Evolutionary conservation across 768 basidiomycete genomes (phyloP).

Genomic region (Lyophyllum atratum): DNA sequence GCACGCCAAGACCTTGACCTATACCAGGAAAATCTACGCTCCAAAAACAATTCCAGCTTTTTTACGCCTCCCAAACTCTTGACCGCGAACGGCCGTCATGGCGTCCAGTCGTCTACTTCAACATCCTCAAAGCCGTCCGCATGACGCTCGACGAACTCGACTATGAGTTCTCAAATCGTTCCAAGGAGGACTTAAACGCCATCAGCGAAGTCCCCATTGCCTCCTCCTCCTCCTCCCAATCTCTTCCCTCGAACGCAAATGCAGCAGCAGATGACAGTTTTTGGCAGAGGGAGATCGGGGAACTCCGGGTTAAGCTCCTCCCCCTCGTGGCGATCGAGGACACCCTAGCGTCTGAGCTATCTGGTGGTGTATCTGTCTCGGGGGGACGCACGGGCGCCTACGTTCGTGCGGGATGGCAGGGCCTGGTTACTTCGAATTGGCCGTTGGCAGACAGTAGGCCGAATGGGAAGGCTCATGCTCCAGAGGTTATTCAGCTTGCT

Average conservation of each 20-base stretch:
- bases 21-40: constrained; percentile 75
- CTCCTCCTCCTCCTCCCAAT: constrained; percentile 17
- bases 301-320: constrained; percentile 56
- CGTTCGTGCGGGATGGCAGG: constrained; percentile 76
- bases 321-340: constrained; percentile 69
- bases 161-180: constrained; percentile 43
- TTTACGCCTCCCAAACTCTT: constrained; percentile 70
- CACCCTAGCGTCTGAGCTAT: constrained; percentile 67
- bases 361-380: constrained; percentile 59
- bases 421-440: constrained; percentile 46
- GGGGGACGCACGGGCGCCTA: constrained; percentile 65
- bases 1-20: not conserved
- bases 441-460: constrained; percentile 37
- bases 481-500: constrained; percentile 52
- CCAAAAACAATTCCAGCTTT: constrained; percentile 83
- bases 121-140: constrained; percentile 77
- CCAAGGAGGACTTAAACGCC: constrained; percentile 13
- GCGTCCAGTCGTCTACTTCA: constrained; percentile 82
- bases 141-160: constrained; percentile 76
- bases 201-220: constrained; percentile 18
- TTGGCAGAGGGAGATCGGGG: constrained; percentile 41
- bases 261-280: not conserved
- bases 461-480: constrained; percentile 31
- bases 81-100: constrained; percentile 74
- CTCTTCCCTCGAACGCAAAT: not conserved